Conservation (phyloP, 23 red algal species). For the Gracilaria vermiculophylla region DNA sequence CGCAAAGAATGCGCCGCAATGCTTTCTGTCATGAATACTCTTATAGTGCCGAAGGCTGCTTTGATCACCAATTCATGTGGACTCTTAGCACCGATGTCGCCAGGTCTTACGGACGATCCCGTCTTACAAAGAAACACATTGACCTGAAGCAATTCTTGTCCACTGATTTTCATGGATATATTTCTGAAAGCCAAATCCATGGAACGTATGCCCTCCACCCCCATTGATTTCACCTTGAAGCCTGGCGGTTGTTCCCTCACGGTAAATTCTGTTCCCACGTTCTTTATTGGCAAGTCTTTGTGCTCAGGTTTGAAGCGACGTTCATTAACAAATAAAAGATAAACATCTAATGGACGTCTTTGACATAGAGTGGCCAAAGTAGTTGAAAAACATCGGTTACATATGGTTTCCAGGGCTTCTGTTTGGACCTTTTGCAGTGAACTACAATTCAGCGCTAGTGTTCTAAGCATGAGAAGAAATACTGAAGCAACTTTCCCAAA, state of each 20-base stretch:
- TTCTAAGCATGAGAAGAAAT: conserved; percentile 37
- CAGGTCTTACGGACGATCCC: neutral
- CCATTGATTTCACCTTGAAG: neutral
- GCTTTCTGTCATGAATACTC: conserved; percentile 31
- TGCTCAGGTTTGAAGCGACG: neutral
- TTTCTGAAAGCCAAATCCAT: conserved; percentile 16
- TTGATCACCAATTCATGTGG: conserved; percentile 24
- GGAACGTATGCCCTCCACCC: neutral
- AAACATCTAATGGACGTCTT: neutral
- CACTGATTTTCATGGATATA: conserved; percentile 25
- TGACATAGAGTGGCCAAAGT: neutral
- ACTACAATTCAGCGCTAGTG: neutral
- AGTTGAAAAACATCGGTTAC: neutral
- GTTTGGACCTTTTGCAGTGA: neutral
- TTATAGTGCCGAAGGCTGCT: conserved; percentile 22
- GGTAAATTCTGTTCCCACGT: neutral
- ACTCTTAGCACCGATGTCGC: neutral
- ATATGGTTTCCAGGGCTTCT: conserved; percentile 1
- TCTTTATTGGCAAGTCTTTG: neutral
- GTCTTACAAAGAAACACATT: conserved; percentile 41
- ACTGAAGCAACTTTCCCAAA: conserved; percentile 39
- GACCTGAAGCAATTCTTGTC: conserved; percentile 21
- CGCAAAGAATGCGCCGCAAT: conserved; percentile 43
- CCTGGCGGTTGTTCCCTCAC: neutral
- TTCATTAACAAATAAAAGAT: neutral